phyloP scores from a whole-genome alignment of 805 yeast species.

The Yamadazyma laniorum region DNA sequence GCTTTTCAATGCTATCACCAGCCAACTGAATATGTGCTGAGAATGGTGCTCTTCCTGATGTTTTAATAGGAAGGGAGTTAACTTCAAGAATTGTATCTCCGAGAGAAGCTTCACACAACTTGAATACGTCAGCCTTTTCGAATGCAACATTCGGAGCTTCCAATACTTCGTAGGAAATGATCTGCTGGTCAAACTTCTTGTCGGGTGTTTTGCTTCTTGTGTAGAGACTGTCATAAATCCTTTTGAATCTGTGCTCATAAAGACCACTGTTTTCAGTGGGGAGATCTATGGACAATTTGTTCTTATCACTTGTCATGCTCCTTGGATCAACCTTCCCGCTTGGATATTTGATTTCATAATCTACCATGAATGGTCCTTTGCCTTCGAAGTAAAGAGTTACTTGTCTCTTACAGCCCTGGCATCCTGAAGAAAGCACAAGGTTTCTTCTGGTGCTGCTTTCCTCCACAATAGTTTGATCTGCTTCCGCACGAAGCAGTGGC shows the following conservation, averaged over 20 bases:
- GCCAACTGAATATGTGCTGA: constrained; percentile 53
- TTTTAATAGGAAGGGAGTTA: constrained; percentile 46
- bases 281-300: constrained; percentile 32
- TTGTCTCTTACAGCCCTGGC: constrained; percentile 28
- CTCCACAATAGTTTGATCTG: constrained; percentile 1
- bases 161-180: constrained; percentile 42
- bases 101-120: constrained; percentile 37
- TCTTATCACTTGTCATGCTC: constrained; percentile 29
- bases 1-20: constrained; percentile 56
- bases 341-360: constrained; percentile 62
- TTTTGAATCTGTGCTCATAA: constrained; percentile 58
- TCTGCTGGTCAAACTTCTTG: constrained; percentile 3
- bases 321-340: constrained; percentile 44
- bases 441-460: constrained; percentile 16
- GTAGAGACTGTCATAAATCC: constrained; percentile 66
- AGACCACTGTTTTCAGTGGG: constrained; percentile 51
- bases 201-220: constrained; percentile 22
- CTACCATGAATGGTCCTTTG: constrained; percentile 64
- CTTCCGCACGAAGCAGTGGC: constrained; percentile 21
- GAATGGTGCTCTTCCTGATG: constrained; percentile 64
- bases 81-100: constrained; percentile 23
- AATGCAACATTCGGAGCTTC: constrained; percentile 62
- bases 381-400: constrained; percentile 49
- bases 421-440: constrained; percentile 26
- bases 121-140: constrained; percentile 45